A percentile compares a stretch with the other conserved stretches of the same genome.
These are phyloP conservation scores for Xylaria hypoxylon DNA, from an alignment of 2,329 filamentous ascomycete genomes.

Conservation along the genomic window DNA sequence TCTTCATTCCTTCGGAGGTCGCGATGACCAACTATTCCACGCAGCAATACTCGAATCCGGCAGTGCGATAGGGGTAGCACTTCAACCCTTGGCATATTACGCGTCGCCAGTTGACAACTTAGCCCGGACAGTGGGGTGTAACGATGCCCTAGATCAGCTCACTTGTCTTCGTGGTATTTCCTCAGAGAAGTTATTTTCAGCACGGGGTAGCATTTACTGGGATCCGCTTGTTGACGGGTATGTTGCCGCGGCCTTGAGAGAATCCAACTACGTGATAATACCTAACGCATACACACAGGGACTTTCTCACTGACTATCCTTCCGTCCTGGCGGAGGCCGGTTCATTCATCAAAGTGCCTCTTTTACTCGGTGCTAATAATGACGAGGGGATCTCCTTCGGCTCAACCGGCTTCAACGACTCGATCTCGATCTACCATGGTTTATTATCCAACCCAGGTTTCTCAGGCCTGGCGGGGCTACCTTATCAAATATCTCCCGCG, in stretches of 20 bases:
- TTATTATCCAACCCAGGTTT: slow-evolving; percentile 1
- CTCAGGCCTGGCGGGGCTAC: slow-evolving; percentile 57
- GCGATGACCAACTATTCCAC: slow-evolving; percentile 66
- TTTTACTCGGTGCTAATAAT: slow-evolving; percentile 61
- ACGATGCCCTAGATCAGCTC: slow-evolving; percentile 50
- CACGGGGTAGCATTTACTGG: slow-evolving; percentile 53
- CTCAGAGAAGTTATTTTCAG: slow-evolving; percentile 50
- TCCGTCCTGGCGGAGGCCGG: slow-evolving; percentile 56
- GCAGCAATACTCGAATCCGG: slow-evolving; percentile 66
- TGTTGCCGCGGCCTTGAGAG: background rate
- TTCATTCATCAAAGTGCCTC: slow-evolving; percentile 57
- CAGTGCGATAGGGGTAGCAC: slow-evolving; percentile 48
- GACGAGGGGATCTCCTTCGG: slow-evolving; percentile 59
- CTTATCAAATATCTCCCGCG: slow-evolving; percentile 59
- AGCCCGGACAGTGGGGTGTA: slow-evolving; percentile 52
- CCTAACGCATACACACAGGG: slow-evolving; percentile 37
- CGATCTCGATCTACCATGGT: slow-evolving; percentile 55
- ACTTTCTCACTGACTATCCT: slow-evolving; percentile 60
- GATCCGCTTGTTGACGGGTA: slow-evolving; percentile 58
- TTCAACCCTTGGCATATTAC: slow-evolving; percentile 52
- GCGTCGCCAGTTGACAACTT: slow-evolving; percentile 51
- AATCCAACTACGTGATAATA: background rate
- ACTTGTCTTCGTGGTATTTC: slow-evolving; percentile 52
- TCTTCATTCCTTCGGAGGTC: slow-evolving; percentile 65
- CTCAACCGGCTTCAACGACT: slow-evolving; percentile 52